phyloP scores from a whole-genome alignment of 768 basidiomycete genomes.

The Lyophyllum atratum region DNA sequence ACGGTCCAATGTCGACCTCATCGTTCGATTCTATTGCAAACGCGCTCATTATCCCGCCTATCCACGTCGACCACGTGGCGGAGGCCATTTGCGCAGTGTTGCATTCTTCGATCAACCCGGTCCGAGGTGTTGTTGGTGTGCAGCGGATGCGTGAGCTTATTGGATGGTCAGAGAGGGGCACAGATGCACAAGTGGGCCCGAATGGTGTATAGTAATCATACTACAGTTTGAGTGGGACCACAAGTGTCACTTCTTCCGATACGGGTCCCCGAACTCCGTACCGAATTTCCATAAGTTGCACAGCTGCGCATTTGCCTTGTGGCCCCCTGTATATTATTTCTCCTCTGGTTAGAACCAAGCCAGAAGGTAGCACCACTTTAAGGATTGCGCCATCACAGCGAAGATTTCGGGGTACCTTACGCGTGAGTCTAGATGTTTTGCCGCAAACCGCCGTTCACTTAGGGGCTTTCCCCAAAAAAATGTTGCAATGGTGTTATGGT shows the following conservation, averaged over 20 bases:
- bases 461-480: slow-evolving; percentile 12
- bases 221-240: neutral
- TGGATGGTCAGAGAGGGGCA: slow-evolving; percentile 49
- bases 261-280: slow-evolving; percentile 7
- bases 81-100: slow-evolving; percentile 73
- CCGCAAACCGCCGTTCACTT: slow-evolving; percentile 3
- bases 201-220: slow-evolving; percentile 1
- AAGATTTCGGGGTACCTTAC: neutral
- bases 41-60: slow-evolving; percentile 80
- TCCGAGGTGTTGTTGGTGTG: slow-evolving; percentile 71
- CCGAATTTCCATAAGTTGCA: neutral
- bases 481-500: neutral
- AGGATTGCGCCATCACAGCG: slow-evolving; percentile 2
- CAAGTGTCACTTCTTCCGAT: neutral
- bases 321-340: neutral
- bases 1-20: slow-evolving; percentile 30
- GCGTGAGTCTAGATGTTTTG: slow-evolving; percentile 1
- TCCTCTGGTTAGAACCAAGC: neutral
- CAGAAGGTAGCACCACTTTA: neutral
- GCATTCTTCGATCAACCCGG: slow-evolving; percentile 45
- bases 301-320: neutral
- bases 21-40: slow-evolving; percentile 72
- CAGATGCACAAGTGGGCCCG: neutral
- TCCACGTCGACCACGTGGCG: slow-evolving; percentile 96
- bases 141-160: slow-evolving; percentile 73